Base-by-base conservation (phyloP, 768 basidiomycete species). In the Stropharia rugosoannulata region DNA sequence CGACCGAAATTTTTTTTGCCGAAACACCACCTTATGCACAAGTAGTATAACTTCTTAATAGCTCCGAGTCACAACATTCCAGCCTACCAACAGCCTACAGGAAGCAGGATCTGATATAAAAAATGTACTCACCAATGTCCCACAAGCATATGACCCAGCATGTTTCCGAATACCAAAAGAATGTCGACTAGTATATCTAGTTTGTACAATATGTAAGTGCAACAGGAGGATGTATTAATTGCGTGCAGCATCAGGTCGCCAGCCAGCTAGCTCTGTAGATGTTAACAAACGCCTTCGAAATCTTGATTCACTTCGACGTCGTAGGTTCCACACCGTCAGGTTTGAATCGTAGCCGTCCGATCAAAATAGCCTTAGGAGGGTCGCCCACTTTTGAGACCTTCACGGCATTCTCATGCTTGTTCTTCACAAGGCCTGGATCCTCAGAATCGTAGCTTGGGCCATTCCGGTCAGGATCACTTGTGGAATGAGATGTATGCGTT, bases 281-380 rank as follows among this genome's bases (percentile, higher is more conserved):
- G 29, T 32, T 32, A 32, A 32, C 29, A 32, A 32, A 32, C 1
- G 9, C 5, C 5, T 7, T 32, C 29, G 1, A 1, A 32, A 22
- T 22, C 29, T 4, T 6, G 9, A 32, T 29, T 50, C 51, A 67
- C 60, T 61, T 59, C 12, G 64, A 65, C 25, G 84, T 89, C 1
- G 84, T 89, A 1, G 88, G 85, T 42, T 82, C 82, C 4, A 71
- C 56, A 27, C 71, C 70, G 58, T 89, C 88, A 1, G 82, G 78
- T 57, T 82, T 85, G 72, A 90, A 90, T 29, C 86, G 74, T 49
- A 91, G 67, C 10, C 84, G 74, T 10, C 87, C 82, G 22, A 91
- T 64, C 18, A 90, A 72, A 12, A 91, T 76, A 3, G 85, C 79
- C 82, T 79, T 84, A 3, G 54, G 46, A 4, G 66, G 65, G 4